phyloP scores from a whole-genome alignment of 75 land plant genomes.

The Pinus tabuliformis region DNA sequence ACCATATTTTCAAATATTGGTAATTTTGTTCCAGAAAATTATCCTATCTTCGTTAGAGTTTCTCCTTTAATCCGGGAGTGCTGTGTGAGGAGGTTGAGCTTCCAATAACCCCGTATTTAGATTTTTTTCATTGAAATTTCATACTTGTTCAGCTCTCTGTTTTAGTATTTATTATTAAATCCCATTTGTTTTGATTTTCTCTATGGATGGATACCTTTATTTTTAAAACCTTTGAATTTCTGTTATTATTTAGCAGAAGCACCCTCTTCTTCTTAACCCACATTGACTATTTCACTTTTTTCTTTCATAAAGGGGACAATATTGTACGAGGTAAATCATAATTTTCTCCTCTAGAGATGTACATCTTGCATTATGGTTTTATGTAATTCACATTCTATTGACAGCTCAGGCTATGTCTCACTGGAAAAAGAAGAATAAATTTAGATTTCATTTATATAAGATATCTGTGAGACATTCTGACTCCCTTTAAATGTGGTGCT shows the following conservation, averaged over 20 bases:
- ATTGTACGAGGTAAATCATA: background rate
- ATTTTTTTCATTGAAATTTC: no score
- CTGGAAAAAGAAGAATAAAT: background rate
- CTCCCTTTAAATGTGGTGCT: background rate
- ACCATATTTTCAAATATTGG: no score
- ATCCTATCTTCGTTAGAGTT: no score
- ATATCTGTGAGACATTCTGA: background rate
- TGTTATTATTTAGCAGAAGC: background rate
- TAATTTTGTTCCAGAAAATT: no score
- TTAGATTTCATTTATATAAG: background rate
- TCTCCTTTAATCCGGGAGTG: no score
- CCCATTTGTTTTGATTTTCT: no score
- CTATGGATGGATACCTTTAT: no score
- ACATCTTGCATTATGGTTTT: background rate
- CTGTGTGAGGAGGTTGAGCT: no score
- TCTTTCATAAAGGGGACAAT: background rate
- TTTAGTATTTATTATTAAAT: no score
- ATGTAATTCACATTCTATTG: background rate
- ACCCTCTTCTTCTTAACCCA: background rate
- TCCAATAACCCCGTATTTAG: no score
- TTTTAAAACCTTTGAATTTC: no score
- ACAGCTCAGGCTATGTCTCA: background rate
- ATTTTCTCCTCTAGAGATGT: background rate
- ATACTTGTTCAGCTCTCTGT: no score
- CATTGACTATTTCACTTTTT: background rate